Percentiles rank a stretch among this genome's conserved stretches.
These are phyloP conservation scores for Raphanus hybrid DNA, from an alignment of 441 rosid species.

Conservation along the genomic window DNA sequence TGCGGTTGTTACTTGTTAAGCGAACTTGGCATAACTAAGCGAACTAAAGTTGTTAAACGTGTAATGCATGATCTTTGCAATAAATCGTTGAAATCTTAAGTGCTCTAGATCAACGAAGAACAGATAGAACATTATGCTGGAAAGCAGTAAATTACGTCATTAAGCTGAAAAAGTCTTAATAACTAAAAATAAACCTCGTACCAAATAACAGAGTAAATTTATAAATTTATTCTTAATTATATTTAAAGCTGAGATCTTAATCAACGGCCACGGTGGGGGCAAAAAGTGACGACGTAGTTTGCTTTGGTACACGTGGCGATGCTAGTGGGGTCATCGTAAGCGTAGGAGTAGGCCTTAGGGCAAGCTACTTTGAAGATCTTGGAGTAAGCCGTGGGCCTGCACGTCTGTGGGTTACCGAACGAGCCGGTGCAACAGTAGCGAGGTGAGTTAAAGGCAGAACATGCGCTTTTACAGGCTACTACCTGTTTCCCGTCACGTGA, in stretches of 20 bases:
- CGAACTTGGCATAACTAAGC: background rate
- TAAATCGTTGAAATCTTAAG: background rate
- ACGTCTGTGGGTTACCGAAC: constrained; percentile 73
- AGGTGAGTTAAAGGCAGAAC: constrained; percentile 85
- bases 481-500: constrained; percentile 58
- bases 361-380: constrained; percentile 89
- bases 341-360: constrained; percentile 90
- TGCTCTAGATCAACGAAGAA: constrained; percentile 8
- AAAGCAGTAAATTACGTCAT: background rate
- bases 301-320: constrained; percentile 78
- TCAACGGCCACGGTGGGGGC: constrained; percentile 68
- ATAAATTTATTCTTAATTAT: constrained; percentile 1
- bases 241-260: background rate
- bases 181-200: background rate
- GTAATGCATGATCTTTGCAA: constrained; percentile 14
- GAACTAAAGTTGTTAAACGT: background rate
- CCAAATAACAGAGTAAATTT: constrained; percentile 8
- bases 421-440: constrained; percentile 90
- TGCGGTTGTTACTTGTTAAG: background rate
- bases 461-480: constrained; percentile 92
- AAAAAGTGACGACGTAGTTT: constrained; percentile 81
- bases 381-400: constrained; percentile 93
- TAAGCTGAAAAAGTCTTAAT: background rate
- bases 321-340: constrained; percentile 92
- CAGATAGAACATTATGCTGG: background rate